phyloP scores from a whole-genome alignment of 805 yeast species.

The Nakazawaea holstii region DNA sequence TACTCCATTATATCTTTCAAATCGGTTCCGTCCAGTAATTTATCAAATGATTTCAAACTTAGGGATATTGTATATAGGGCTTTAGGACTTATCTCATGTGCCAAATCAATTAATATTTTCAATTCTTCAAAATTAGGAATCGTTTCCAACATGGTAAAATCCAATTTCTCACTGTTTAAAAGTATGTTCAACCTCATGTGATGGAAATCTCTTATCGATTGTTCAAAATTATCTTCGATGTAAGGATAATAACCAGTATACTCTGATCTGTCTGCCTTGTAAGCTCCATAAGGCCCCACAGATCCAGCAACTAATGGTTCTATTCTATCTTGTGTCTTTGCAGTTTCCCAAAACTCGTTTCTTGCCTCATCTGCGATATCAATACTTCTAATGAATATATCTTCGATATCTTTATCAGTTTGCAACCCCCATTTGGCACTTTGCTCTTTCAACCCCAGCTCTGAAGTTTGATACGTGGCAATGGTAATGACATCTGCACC shows the following conservation, averaged over 20 bases:
- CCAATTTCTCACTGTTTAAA: slow-evolving; percentile 36
- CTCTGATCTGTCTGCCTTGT: slow-evolving; percentile 61
- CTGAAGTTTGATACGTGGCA: slow-evolving; percentile 57
- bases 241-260: slow-evolving; percentile 61
- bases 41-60: slow-evolving; percentile 32
- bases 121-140: slow-evolving; percentile 60
- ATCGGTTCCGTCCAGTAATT: slow-evolving; percentile 47
- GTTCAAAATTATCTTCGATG: slow-evolving; percentile 20
- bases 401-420: slow-evolving; percentile 12
- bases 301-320: slow-evolving; percentile 46
- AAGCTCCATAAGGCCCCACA: slow-evolving; percentile 77
- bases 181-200: slow-evolving; percentile 35
- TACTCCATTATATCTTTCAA: slow-evolving; percentile 25
- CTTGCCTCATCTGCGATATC: slow-evolving; percentile 22
- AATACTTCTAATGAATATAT: slow-evolving; percentile 19
- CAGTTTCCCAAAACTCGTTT: slow-evolving; percentile 5
- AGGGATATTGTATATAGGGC: slow-evolving; percentile 23
- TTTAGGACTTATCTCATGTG: slow-evolving; percentile 22
- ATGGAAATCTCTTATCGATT: slow-evolving; percentile 44
- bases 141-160: slow-evolving; percentile 65
- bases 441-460: slow-evolving; percentile 30
- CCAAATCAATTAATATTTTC: slow-evolving; percentile 37
- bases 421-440: slow-evolving; percentile 10
- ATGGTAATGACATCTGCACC: slow-evolving; percentile 56
- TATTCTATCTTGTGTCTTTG: neutral